Conservation (phyloP, 2,329 filamentous ascomycete species). For the Hymenoscyphus albidus region DNA sequence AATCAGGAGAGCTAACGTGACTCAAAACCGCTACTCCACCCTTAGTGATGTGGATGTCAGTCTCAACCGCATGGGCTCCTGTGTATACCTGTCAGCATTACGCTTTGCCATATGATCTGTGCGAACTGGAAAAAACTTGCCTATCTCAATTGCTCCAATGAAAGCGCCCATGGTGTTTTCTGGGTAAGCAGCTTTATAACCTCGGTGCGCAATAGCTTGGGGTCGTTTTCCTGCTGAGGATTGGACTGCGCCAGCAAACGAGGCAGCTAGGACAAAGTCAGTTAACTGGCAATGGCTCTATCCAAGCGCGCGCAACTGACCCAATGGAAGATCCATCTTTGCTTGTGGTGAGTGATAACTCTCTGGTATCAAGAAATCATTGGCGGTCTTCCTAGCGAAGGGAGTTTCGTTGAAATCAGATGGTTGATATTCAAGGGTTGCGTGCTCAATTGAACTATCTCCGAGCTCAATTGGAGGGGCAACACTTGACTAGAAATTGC, state of each 20-base stretch:
- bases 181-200: conserved; percentile 71
- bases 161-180: conserved; percentile 87
- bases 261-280: conserved; percentile 21
- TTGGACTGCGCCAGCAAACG: conserved; percentile 26
- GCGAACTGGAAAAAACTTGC: conserved; percentile 32
- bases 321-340: conserved; percentile 19
- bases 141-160: conserved; percentile 65
- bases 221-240: conserved; percentile 41
- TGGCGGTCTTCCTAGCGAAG: background rate
- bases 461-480: background rate
- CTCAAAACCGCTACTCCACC: conserved; percentile 84
- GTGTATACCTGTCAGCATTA: too few species aligned
- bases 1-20: conserved; percentile 51
- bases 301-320: background rate
- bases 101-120: too few species aligned
- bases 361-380: conserved; percentile 18
- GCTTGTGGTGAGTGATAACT: conserved; percentile 15
- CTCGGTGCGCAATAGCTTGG: conserved; percentile 73
- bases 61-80: conserved; percentile 73
- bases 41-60: conserved; percentile 76
- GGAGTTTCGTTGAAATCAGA: background rate
- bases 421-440: background rate
- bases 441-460: background rate
- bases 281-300: background rate
- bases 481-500: background rate